Evolutionary conservation across 805 yeast genomes (phyloP), one percentile per base, ranked within the genome.

Genomic region (Saccharomycopsis olivae): DNA sequence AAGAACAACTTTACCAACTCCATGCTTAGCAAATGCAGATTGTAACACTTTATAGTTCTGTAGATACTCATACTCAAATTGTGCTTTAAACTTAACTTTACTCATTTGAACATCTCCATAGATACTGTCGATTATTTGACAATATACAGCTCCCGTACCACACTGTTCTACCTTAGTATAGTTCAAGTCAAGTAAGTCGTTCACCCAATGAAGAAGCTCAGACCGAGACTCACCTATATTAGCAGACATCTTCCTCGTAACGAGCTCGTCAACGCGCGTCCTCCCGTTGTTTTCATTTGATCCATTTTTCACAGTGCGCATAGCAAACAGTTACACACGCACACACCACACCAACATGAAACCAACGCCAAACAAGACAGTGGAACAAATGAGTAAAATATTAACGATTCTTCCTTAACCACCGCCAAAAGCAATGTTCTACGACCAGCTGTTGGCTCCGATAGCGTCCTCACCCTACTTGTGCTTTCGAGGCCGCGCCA

Each of bases 71-170:
- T 82, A 84, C 47, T 85, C 94, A 11, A 73, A 66, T 13, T 68
- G 64, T 9, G 81, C 77, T 44, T 76, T 72, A 55, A 79, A 86
- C 51, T 74, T 78, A 39, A 89, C 94, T 50, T 78, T 74, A 36
- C 62, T 53, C 79, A 89, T 72, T 1, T 96, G 92, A 15, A 92
- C 69, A 50, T 86, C 95, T 8, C 80, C 77, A 51, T 68, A 83
- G 15, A 92, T 76, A 5, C 87, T 74, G 58, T 92, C 96, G 65
- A 89, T 68, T 29, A 92, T 70, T 62, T 88, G 96, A 58, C 96
- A 87, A 56, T 85, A 89, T 1, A 86, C 89, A 1, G 96, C 96
- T 2, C 99, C 99, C 2, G 82, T 74, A 14, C 99, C 99, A 55
- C 96, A 79, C 58, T 88, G 88, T 55, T 92, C 98, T 1, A 92